A percentile compares a stretch with the other conserved stretches of the same genome.
These are phyloP conservation scores for Euphrasia confusa DNA, from an alignment of 257 asterid genomes.

Conservation along the genomic window DNA sequence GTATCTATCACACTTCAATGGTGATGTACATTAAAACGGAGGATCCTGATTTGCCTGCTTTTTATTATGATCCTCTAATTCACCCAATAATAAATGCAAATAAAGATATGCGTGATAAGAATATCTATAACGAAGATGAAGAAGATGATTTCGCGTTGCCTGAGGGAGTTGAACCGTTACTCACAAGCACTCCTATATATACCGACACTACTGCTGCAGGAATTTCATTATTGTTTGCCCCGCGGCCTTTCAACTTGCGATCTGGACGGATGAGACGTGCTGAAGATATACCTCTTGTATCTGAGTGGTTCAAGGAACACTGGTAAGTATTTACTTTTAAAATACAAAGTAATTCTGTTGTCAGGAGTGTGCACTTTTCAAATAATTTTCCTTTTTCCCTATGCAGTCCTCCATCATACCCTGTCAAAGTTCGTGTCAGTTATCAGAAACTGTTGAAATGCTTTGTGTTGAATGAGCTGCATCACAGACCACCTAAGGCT, in stretches of 20 bases:
- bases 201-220: conserved; percentile 99
- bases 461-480: conserved; percentile 92
- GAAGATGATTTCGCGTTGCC: conserved; percentile 84
- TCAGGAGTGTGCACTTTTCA: background rate
- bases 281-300: conserved; percentile 96
- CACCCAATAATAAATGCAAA: conserved; percentile 80
- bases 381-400: conserved; percentile 10
- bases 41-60: conserved; percentile 99
- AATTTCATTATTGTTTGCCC: conserved; percentile 88
- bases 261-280: conserved; percentile 99
- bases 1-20: conserved; percentile 93
- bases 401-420: conserved; percentile 89
- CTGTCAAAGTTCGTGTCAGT: conserved; percentile 98
- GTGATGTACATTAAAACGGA: conserved; percentile 94
- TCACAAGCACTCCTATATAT: conserved; percentile 57
- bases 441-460: conserved; percentile 93
- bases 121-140: conserved; percentile 48
- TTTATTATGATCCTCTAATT: conserved; percentile 88
- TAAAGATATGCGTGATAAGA: conserved; percentile 68
- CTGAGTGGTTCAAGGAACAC: conserved; percentile 99
- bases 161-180: conserved; percentile 81
- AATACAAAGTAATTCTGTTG: background rate
- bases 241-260: conserved; percentile 96
- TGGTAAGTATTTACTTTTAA: conserved; percentile 46
- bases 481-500: conserved; percentile 98